These are phyloP conservation scores for Peronospora destructor DNA, from an alignment of 352 stramenopile genomes.

Conservation along the genomic window DNA sequence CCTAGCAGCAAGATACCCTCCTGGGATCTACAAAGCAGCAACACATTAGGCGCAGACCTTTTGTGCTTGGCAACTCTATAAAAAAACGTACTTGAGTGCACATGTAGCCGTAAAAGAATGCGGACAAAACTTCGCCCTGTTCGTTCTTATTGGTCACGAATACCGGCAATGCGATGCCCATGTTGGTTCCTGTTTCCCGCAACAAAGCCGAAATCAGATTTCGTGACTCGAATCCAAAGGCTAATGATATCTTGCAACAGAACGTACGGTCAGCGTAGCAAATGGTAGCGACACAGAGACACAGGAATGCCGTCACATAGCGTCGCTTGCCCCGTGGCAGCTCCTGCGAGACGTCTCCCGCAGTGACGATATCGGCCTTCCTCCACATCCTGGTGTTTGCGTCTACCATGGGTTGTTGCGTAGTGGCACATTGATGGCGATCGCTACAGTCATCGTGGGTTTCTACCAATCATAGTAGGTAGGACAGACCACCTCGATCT, in stretches of 20 bases:
- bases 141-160: slow-evolving; percentile 71
- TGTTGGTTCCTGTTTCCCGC: slow-evolving; percentile 61
- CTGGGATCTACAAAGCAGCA: slow-evolving; percentile 47
- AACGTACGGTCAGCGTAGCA: slow-evolving; percentile 79
- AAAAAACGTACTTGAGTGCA: slow-evolving; percentile 63
- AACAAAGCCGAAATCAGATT: slow-evolving; percentile 17
- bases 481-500: too few species aligned
- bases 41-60: not conserved
- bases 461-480: too few species aligned
- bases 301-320: slow-evolving; percentile 69
- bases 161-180: slow-evolving; percentile 72
- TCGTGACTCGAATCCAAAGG: not conserved
- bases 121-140: slow-evolving; percentile 73
- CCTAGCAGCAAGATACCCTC: slow-evolving; percentile 63
- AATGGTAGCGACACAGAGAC: slow-evolving; percentile 70
- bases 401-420: slow-evolving; percentile 5
- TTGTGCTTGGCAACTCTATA: not conserved
- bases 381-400: slow-evolving; percentile 8
- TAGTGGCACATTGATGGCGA: too few species aligned
- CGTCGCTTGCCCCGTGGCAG: slow-evolving; percentile 35
- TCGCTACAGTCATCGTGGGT: too few species aligned
- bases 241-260: not conserved
- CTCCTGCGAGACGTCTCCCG: slow-evolving; percentile 8
- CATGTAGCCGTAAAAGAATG: slow-evolving; percentile 87
- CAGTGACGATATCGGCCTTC: slow-evolving; percentile 10